Evolutionary conservation across 2,329 filamentous ascomycete species (phyloP).

Genomic region (Verticillium nubilum): DNA sequence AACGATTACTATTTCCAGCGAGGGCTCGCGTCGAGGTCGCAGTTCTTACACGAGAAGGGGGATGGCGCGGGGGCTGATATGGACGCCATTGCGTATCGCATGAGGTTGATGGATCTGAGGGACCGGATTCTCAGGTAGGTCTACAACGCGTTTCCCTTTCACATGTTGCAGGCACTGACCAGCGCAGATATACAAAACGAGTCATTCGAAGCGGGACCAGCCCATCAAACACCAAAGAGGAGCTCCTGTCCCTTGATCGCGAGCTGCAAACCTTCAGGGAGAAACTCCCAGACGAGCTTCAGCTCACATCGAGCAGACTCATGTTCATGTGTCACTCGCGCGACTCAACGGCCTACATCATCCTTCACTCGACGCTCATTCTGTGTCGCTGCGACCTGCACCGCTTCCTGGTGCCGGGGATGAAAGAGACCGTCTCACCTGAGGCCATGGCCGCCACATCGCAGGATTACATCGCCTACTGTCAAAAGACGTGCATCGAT

Average conservation of each 20-base stretch:
- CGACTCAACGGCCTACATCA: constrained; percentile 14
- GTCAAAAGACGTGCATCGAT: constrained; percentile 2
- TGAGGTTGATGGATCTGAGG: constrained; percentile 15
- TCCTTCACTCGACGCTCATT: constrained; percentile 9
- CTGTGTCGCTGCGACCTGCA: constrained; percentile 17
- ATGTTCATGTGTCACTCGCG: constrained; percentile 18
- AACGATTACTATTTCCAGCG: constrained; percentile 19
- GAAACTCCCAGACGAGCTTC: constrained; percentile 14
- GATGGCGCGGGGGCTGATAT: constrained; percentile 4
- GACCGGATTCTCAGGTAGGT: constrained; percentile 12
- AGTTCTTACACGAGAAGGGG: constrained; percentile 5
- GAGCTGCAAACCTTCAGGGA: constrained; percentile 14
- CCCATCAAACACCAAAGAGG: constrained; percentile 10
- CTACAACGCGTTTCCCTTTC: neutral
- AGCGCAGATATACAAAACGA: neutral
- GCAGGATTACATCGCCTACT: constrained; percentile 5
- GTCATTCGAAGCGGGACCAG: constrained; percentile 1
- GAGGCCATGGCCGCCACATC: constrained; percentile 4
- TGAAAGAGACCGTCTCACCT: constrained; percentile 12
- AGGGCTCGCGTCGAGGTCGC: constrained; percentile 13
- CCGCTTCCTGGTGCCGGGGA: constrained; percentile 17
- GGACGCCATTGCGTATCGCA: constrained; percentile 14
- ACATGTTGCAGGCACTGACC: neutral
- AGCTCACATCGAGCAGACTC: constrained; percentile 9
- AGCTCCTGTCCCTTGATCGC: constrained; percentile 9